These are phyloP conservation scores for Syzygium grande DNA, from an alignment of 345 rosid genomes.

Conservation along the genomic window DNA sequence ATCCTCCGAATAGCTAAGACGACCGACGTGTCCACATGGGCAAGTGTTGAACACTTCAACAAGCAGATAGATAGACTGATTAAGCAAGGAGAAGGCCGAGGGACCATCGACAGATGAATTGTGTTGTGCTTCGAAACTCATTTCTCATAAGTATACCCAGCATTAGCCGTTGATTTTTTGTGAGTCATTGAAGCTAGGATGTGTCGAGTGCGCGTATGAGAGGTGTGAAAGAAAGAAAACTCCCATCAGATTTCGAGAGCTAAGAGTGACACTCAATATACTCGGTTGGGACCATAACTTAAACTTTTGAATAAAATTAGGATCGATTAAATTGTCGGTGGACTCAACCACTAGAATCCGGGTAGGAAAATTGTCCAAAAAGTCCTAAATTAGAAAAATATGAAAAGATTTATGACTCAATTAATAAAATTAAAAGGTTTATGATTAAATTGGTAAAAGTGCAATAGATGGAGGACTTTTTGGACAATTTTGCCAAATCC, in stretches of 20 bases:
- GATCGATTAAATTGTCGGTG: neutral
- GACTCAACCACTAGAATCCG: neutral
- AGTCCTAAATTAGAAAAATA: rapidly evolving
- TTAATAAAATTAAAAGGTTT: rapidly evolving
- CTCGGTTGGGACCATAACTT: neutral
- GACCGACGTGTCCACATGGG: neutral
- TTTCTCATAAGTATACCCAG: neutral
- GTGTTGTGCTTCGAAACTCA: neutral
- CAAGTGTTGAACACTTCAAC: neutral
- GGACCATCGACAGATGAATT: neutral
- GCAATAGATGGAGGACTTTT: rapidly evolving
- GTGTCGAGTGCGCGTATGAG: neutral
- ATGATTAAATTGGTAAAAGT: rapidly evolving
- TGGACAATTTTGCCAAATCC: neutral
- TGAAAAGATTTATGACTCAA: too few species aligned
- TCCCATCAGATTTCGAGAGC: neutral
- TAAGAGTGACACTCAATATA: neutral
- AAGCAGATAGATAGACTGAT: neutral
- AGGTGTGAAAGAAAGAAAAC: neutral
- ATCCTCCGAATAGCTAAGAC: neutral
- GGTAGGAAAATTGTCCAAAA: neutral
- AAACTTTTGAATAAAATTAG: neutral
- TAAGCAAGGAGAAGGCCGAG: neutral
- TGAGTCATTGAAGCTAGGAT: neutral
- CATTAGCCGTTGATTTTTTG: neutral